These are phyloP conservation scores for Fusarium albosuccineum DNA, from an alignment of 2,329 filamentous ascomycete genomes.

Conservation along the genomic window DNA sequence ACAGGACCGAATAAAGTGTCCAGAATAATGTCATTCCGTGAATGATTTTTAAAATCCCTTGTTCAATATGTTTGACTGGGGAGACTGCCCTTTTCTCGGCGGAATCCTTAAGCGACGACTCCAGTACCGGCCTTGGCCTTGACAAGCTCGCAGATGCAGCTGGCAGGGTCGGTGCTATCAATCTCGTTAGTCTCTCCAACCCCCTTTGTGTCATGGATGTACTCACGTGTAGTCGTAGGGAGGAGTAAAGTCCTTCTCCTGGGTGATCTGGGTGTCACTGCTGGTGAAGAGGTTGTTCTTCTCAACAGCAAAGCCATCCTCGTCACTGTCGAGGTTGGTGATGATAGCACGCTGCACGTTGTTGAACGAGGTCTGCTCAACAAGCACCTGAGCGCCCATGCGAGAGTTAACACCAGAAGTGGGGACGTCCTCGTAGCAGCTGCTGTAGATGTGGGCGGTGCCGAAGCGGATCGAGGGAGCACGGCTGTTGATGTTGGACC, in stretches of 20 bases:
- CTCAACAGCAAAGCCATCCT: conserved; percentile 59
- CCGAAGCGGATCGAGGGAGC: conserved; percentile 65
- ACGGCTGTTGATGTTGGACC: conserved; percentile 68
- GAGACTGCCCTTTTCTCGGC: neutral
- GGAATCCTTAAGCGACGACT: conserved; percentile 25
- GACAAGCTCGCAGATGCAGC: conserved; percentile 42
- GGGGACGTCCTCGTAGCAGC: conserved; percentile 60
- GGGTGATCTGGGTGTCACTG: conserved; percentile 51
- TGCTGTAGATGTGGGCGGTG: conserved; percentile 70
- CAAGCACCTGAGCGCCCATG: conserved; percentile 63
- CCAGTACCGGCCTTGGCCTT: conserved; percentile 44
- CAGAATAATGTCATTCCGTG: conserved; percentile 11
- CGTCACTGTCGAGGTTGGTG: conserved; percentile 59
- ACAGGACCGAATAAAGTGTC: conserved; percentile 12
- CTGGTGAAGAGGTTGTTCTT: conserved; percentile 60
- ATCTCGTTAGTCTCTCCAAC: neutral
- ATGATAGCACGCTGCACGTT: conserved; percentile 58
- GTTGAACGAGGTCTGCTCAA: conserved; percentile 64
- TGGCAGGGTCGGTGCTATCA: conserved; percentile 31
- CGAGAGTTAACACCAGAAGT: conserved; percentile 67
- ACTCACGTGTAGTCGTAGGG: conserved; percentile 55
- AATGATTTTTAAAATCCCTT: conserved; percentile 1
- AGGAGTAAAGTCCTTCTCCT: conserved; percentile 49
- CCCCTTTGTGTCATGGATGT: no score
- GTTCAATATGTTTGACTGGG: neutral